Conservation (phyloP, 176 grass and related monocot species). For the Oryza australiensis region DNA sequence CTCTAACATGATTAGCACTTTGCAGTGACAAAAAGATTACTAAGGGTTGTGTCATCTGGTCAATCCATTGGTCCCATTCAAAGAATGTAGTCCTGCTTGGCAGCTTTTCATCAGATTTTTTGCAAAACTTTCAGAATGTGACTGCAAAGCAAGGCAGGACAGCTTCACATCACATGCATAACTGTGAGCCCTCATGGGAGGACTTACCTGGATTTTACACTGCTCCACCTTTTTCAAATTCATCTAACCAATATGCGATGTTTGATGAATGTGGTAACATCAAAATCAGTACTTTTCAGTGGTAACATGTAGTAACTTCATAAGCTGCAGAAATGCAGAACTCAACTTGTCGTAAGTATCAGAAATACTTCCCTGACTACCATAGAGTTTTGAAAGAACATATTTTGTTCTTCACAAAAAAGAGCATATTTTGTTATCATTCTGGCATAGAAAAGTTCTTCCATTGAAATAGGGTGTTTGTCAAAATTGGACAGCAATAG, state of each 20-base stretch:
- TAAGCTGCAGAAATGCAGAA: neutral
- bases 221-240: neutral
- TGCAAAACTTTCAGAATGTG: neutral
- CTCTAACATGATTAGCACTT: neutral
- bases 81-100: neutral
- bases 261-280: neutral
- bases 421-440: neutral
- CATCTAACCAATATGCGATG: neutral
- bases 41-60: neutral
- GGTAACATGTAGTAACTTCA: neutral
- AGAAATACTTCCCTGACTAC: neutral
- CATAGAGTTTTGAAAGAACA: neutral
- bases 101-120: neutral
- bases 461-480: neutral
- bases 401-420: neutral
- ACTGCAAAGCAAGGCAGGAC: neutral
- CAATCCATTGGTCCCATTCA: neutral
- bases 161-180: neutral
- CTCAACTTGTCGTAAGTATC: neutral
- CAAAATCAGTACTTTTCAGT: neutral
- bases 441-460: neutral
- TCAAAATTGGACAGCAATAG: neutral
- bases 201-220: neutral
- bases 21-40: neutral
- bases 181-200: neutral